A percentile compares a stretch with the other conserved stretches of the same genome.
Evolutionary conservation across 768 basidiomycete genomes (phyloP).

Genomic region (Astraeus odoratus): DNA sequence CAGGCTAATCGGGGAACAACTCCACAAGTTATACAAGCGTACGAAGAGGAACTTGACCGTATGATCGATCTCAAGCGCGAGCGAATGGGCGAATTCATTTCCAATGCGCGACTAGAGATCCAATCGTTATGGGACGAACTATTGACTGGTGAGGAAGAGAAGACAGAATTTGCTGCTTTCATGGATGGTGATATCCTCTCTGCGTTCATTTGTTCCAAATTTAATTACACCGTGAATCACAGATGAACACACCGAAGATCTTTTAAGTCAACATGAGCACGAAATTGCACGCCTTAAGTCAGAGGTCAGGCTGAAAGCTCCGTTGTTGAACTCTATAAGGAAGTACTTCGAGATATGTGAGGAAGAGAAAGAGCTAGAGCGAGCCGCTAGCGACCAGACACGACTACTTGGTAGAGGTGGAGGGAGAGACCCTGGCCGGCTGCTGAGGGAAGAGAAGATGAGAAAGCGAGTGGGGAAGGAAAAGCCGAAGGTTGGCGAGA

Average conservation of each 20-base stretch:
- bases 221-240: slow-evolving; percentile 1
- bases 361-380: slow-evolving; percentile 84
- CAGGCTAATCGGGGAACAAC: slow-evolving; percentile 67
- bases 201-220: not conserved
- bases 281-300: slow-evolving; percentile 78
- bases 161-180: slow-evolving; percentile 73
- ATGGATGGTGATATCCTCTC: slow-evolving; percentile 57
- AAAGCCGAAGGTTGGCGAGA: slow-evolving; percentile 74
- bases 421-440: slow-evolving; percentile 71
- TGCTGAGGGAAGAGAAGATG: slow-evolving; percentile 95
- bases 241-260: slow-evolving; percentile 89
- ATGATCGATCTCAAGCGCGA: slow-evolving; percentile 87
- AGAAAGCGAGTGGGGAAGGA: slow-evolving; percentile 87
- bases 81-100: slow-evolving; percentile 80
- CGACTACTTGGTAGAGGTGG: slow-evolving; percentile 73
- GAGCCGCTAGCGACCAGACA: slow-evolving; percentile 72
- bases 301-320: slow-evolving; percentile 73
- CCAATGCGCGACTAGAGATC: slow-evolving; percentile 77
- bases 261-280: slow-evolving; percentile 77
- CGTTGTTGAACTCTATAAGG: slow-evolving; percentile 66
- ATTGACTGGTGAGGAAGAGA: slow-evolving; percentile 78
- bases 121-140: slow-evolving; percentile 77
- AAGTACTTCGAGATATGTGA: slow-evolving; percentile 90
- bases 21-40: slow-evolving; percentile 67
- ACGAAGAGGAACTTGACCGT: slow-evolving; percentile 84